Base-by-base conservation (phyloP, 495 filamentous ascomycete genomes). In the Pyronema domesticum region DNA sequence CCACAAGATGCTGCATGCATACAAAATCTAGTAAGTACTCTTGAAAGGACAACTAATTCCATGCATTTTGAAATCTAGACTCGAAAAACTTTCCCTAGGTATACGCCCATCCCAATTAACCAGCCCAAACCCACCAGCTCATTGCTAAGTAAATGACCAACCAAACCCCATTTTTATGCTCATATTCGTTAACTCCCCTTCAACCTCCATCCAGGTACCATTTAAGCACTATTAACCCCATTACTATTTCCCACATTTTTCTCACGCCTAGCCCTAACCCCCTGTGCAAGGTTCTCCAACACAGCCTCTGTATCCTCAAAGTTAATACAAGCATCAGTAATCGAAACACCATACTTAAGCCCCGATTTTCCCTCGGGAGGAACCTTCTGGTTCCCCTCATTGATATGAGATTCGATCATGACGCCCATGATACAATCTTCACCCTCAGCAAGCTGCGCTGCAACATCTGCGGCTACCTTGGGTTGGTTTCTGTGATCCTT, bases 401-500 rank as follows among this genome's bases (percentile, higher is more conserved):
- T 80, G 69, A 99, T 93, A 66, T 96, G 80, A 64, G 85, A 93
- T 73, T 99, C 93, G 63, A 99, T 94, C 91, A 98, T 98, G 36
- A 95, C 87, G 61, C 91, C 91, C 80, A 96, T 89, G 63, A 98
- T 94, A 19, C 73, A 82, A 0, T 76, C 75, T 71, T 98, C 93
- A 37, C 91, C 91, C 40, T 75, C 73, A 0, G 71, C 71, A 55
- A 98, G 81, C 69, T 96, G 93, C 66, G 87, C 82, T 4, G 83
- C 85, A 46, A 98, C 64, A 3, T 73, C 74, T 39, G 77, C 79
- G 3, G 89, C 93, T 19, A 96, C 91, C 75, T 94, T 94, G 57
- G 89, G 88, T 69, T 98, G 91, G 68, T 96, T 98, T 68, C 79
- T 85, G 74, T 96, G 89, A 69, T 96, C 78, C 76, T 98, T 98